Evolutionary conservation across 352 stramenopile species (phyloP).

Genomic region (Phytopythium sindhum): DNA sequence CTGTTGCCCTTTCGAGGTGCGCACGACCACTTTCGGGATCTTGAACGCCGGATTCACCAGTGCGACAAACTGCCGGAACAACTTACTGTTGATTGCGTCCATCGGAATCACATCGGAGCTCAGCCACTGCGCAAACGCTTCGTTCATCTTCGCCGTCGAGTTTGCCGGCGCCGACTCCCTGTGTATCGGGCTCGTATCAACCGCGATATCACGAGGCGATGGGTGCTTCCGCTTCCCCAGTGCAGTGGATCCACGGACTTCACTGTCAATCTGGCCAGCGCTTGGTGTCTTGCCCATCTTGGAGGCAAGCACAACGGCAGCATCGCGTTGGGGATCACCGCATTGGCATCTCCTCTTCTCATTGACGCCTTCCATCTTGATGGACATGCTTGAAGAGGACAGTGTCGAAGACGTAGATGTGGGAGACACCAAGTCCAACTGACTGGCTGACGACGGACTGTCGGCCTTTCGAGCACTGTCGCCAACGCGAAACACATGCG

Average conservation of each 20-base stretch:
- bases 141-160: slow-evolving; percentile 13
- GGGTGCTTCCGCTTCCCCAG: slow-evolving; percentile 4
- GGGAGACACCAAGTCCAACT: background rate
- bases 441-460: background rate
- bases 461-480: background rate
- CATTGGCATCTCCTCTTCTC: slow-evolving; percentile 3
- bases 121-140: slow-evolving; percentile 43
- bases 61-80: slow-evolving; percentile 35
- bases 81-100: slow-evolving; percentile 28
- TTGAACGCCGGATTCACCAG: slow-evolving; percentile 38
- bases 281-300: slow-evolving; percentile 4
- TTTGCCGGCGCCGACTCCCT: background rate
- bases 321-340: background rate
- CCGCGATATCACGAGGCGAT: background rate
- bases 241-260: background rate
- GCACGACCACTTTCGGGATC: slow-evolving; percentile 33
- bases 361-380: slow-evolving; percentile 11
- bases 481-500: slow-evolving; percentile 36
- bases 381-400: background rate
- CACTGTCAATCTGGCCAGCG: background rate
- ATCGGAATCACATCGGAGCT: slow-evolving; percentile 44
- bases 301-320: slow-evolving; percentile 1
- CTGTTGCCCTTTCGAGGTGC: slow-evolving; percentile 18
- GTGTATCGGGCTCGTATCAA: background rate
- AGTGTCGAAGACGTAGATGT: background rate